Conservation (phyloP, 1,139 yeast species). For the Pneumocystis jirovecii region DNA sequence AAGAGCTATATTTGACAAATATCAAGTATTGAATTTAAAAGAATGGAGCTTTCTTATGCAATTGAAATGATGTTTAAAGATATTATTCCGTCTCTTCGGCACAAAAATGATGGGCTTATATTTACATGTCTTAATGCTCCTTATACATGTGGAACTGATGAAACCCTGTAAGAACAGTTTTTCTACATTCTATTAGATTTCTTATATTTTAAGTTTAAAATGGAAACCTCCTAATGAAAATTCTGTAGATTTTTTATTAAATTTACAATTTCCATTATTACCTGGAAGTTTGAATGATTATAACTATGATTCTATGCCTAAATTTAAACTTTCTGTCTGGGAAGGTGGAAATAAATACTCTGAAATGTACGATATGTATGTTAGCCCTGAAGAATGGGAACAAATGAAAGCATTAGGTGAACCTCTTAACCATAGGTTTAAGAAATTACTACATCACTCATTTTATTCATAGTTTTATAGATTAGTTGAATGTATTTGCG, state of each 20-base stretch:
- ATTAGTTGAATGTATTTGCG: constrained; percentile 65
- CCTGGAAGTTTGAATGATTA: constrained; percentile 36
- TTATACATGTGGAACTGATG: constrained; percentile 77
- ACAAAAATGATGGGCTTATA: constrained; percentile 85
- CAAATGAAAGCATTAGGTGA: constrained; percentile 50
- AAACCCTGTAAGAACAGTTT: constrained; percentile 23
- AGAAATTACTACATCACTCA: neutral
- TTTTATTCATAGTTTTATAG: constrained; percentile 23
- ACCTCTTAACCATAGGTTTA: constrained; percentile 55
- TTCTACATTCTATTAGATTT: constrained; percentile 17
- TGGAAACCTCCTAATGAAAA: constrained; percentile 98
- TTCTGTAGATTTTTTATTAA: constrained; percentile 72
- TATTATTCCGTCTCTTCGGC: constrained; percentile 54
- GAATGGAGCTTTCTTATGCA: constrained; percentile 72
- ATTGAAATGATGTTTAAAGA: constrained; percentile 61
- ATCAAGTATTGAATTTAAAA: constrained; percentile 45
- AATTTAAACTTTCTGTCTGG: constrained; percentile 57
- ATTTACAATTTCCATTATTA: constrained; percentile 47
- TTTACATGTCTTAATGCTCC: constrained; percentile 85
- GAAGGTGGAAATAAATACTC: constrained; percentile 32
- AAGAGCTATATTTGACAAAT: constrained; percentile 21
- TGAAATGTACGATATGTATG: constrained; percentile 47
- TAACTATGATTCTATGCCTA: constrained; percentile 65
- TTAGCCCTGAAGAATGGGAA: constrained; percentile 72
- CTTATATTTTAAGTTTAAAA: constrained; percentile 36